phyloP scores from a whole-genome alignment of 2,329 filamentous ascomycete species.

The Knufia fluminis region DNA sequence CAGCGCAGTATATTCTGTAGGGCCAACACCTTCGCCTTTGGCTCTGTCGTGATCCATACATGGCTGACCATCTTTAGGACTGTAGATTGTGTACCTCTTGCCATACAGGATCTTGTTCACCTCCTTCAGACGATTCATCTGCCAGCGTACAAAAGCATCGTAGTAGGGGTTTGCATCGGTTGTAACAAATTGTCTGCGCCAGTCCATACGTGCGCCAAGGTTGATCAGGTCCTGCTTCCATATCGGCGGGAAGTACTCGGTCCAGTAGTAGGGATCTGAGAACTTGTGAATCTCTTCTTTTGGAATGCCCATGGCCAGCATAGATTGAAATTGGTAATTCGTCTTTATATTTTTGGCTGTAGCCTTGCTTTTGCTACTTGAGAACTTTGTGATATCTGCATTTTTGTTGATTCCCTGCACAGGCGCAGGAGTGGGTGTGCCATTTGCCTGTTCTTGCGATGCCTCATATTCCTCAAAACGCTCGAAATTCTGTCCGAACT shows the following conservation, averaged over 20 bases:
- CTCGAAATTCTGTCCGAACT: conserved; percentile 82
- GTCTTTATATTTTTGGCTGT: conserved; percentile 81
- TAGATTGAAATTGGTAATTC: conserved; percentile 95
- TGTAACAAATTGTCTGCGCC: conserved; percentile 85
- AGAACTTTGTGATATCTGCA: conserved; percentile 84
- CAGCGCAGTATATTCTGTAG: conserved; percentile 85
- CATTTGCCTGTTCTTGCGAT: conserved; percentile 39
- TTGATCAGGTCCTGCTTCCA: conserved; percentile 70
- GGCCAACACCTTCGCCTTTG: conserved; percentile 69
- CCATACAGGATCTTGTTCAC: conserved; percentile 44
- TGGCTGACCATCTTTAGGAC: conserved; percentile 76
- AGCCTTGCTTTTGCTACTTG: conserved; percentile 85
- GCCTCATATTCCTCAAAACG: conserved; percentile 57
- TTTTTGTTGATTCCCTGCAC: conserved; percentile 52
- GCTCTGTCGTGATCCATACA: conserved; percentile 82
- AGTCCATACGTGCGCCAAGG: conserved; percentile 82
- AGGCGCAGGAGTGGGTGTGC: conserved; percentile 47
- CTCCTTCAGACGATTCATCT: conserved; percentile 24
- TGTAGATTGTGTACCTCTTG: conserved; percentile 88
- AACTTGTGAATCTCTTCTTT: conserved; percentile 86
- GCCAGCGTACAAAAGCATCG: conserved; percentile 90
- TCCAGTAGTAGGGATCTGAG: conserved; percentile 83
- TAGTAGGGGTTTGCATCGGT: conserved; percentile 97
- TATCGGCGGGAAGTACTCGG: conserved; percentile 80
- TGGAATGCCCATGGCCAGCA: conserved; percentile 82